Evolutionary conservation across 1,284 basidiomycete genomes (phyloP), one percentile per base, ranked within the genome.

Genomic region (Pseudozyma hubeiensis): DNA sequence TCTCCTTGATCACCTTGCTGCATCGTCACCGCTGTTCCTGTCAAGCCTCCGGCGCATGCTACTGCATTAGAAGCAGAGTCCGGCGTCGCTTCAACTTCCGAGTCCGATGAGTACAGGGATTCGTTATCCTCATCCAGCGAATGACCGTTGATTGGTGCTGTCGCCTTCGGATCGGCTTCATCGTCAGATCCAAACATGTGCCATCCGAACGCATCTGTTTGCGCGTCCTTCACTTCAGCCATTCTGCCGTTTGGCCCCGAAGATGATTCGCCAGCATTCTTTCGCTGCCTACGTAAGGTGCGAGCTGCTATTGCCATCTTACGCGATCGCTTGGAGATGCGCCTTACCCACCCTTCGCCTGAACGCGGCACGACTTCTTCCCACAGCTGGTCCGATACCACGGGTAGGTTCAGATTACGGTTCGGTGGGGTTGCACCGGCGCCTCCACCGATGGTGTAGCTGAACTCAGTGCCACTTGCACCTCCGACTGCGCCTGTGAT

Each of bases 311-410:
- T 16, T 17, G 34, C 44, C 57, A 74, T 53, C 31, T 46, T 49
- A 7, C 43, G 44, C 9, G 62, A 65, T 16, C 64, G 55, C n/a
- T 63, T 51, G 5, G 52, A 43, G 37, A 75, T 71, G 11, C 59
- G 56, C 9, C 39, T 31, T 1, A 50, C 39, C 73, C 73, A 75
- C 7, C 53, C n/a, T 11, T 64, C 64, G 16, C 67, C 68, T 17
- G 65, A 69, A 8, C 64, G 59, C 4, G 73, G 73, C 17, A 75
- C 67, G 3, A 75, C 61, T 37, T 75, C 73, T 33, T 75, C 67
- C 73, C 73, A 75, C 33, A 75, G 58, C 58, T 75, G 67, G 37
- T 75, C 64, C 46, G 73, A 71, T 2, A 75, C 55, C 5, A 60
- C 40, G 4, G 73, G 64, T 17, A 75, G 67, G 48, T 67, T 71